Conservation (phyloP, 2,329 filamentous ascomycete species). For the Paecilomyces sp. region DNA sequence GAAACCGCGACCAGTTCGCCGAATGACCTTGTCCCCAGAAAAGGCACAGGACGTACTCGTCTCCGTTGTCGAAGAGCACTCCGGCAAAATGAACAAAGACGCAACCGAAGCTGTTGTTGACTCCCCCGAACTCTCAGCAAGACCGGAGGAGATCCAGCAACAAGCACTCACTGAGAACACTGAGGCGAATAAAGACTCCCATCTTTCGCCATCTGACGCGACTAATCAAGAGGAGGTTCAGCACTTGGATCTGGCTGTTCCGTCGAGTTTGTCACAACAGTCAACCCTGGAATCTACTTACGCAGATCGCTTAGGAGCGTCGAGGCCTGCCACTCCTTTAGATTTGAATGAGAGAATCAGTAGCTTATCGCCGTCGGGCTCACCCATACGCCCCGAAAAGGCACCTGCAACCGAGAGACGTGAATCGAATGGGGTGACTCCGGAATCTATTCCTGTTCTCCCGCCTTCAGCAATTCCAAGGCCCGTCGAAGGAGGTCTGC, state of each 20-base stretch:
- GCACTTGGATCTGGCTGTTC: constrained; percentile 54
- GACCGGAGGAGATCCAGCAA: constrained; percentile 14
- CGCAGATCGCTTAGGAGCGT: constrained; percentile 3
- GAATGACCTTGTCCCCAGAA: constrained; percentile 49
- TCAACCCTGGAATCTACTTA: constrained; percentile 1
- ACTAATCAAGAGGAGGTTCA: constrained; percentile 47
- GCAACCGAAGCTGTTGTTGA: constrained; percentile 7
- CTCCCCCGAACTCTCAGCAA: constrained; percentile 8
- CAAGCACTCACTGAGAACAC: constrained; percentile 9
- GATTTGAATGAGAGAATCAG: constrained; percentile 5
- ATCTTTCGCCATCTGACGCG: constrained; percentile 15
- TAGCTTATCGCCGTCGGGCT: constrained; percentile 8
- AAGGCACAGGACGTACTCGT: constrained; percentile 58
- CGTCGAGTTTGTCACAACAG: constrained; percentile 19
- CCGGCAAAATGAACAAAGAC: constrained; percentile 28
- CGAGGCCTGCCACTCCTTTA: constrained; percentile 4
- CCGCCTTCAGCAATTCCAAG: constrained; percentile 34
- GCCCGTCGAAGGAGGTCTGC: constrained; percentile 27
- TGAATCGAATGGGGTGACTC: constrained; percentile 3
- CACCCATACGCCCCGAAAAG: constrained; percentile 2
- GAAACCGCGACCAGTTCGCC: constrained; percentile 26
- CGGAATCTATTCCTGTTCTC: constrained; percentile 16
- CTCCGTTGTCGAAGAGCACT: constrained; percentile 60
- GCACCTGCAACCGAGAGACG: constrained; percentile 9
- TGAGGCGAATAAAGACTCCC: constrained; percentile 9